phyloP scores from a whole-genome alignment of 148 eudicot genomes.

The Chenopodium quinoa region DNA sequence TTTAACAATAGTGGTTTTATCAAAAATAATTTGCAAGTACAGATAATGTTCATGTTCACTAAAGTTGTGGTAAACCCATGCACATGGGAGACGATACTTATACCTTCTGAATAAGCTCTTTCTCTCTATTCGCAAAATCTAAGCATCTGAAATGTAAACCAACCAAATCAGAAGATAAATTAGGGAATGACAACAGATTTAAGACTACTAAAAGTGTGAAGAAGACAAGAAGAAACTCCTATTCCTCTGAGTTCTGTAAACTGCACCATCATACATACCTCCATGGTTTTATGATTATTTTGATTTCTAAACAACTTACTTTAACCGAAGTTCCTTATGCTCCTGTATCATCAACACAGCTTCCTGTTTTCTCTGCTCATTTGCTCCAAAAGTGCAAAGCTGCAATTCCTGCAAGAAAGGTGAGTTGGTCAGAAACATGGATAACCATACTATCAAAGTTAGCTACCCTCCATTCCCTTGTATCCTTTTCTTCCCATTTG shows the following conservation, averaged over 20 bases:
- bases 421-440: background rate
- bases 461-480: background rate
- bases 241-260: background rate
- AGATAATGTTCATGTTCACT: too few species aligned
- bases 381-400: slow-evolving; percentile 28
- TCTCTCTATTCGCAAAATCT: slow-evolving; percentile 43
- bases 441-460: background rate
- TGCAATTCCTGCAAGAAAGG: slow-evolving; percentile 21
- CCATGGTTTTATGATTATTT: background rate
- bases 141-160: slow-evolving; percentile 42
- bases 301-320: slow-evolving; percentile 41
- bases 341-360: slow-evolving; percentile 36
- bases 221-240: background rate
- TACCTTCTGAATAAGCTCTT: slow-evolving; percentile 60
- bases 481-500: background rate
- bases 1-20: too few species aligned
- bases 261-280: background rate
- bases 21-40: too few species aligned
- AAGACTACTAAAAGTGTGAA: background rate
- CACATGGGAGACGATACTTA: background rate
- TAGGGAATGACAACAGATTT: background rate
- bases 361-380: slow-evolving; percentile 32
- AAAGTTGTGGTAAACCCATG: too few species aligned
- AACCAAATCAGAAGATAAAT: background rate
- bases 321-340: slow-evolving; percentile 46